These are phyloP conservation scores for Sanghuangporus sanghuang DNA, from an alignment of 1,284 basidiomycete genomes.

Conservation along the genomic window DNA sequence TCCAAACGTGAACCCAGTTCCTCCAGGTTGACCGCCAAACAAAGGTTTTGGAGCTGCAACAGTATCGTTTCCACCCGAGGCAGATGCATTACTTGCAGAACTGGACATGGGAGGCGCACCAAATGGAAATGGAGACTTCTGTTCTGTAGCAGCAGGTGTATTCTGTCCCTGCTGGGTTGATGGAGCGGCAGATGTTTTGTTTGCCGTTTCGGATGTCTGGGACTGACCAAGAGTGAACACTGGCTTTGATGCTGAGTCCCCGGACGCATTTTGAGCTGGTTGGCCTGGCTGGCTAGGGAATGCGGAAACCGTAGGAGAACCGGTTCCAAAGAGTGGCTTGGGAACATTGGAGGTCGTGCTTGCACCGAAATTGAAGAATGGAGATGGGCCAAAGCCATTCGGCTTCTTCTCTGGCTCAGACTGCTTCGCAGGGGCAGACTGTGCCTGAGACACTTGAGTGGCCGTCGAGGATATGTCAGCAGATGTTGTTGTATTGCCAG, in stretches of 20 bases:
- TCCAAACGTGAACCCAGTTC: slow-evolving; percentile 11
- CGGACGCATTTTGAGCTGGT: background rate
- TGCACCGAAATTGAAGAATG: slow-evolving; percentile 11
- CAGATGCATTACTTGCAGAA: background rate
- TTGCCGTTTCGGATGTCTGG: slow-evolving; percentile 20
- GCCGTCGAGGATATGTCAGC: background rate
- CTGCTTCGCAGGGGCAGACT: background rate
- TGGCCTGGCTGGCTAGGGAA: slow-evolving; percentile 19
- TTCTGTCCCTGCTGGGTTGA: background rate
- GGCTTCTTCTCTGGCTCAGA: slow-evolving; percentile 9
- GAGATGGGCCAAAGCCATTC: background rate
- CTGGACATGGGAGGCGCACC: slow-evolving; percentile 11
- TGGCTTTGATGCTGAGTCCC: background rate
- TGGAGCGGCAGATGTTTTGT: slow-evolving; percentile 10
- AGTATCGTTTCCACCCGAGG: background rate
- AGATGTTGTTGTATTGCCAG: background rate
- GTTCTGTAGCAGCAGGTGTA: slow-evolving; percentile 31
- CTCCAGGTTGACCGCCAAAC: slow-evolving; percentile 11
- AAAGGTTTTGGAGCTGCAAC: slow-evolving; percentile 18
- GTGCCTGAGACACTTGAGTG: background rate
- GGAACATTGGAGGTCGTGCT: background rate
- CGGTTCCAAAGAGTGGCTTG: slow-evolving; percentile 14
- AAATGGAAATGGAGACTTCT: slow-evolving; percentile 42
- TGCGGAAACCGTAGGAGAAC: background rate
- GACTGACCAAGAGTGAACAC: background rate